Evolutionary conservation across 75 land plant genomes (phyloP).

Genomic region (Ceratopteris richardii): DNA sequence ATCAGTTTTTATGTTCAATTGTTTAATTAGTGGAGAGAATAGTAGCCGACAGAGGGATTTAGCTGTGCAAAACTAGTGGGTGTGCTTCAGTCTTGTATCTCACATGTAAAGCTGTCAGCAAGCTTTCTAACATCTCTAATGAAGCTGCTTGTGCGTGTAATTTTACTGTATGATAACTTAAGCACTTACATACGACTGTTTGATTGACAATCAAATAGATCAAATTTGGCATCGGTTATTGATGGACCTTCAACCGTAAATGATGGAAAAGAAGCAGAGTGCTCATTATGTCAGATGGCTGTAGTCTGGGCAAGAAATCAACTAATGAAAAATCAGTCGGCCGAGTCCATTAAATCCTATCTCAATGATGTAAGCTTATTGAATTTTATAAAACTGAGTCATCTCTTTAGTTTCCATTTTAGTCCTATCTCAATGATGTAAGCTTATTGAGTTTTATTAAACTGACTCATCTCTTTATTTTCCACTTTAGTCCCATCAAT

Average conservation of each 20-base stretch:
- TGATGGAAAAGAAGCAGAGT: conserved; percentile 16
- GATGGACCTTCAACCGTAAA: background rate
- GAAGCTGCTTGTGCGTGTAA: too few relatives aligned
- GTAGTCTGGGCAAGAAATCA: conserved; percentile 76
- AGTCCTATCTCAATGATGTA: conserved; percentile 59
- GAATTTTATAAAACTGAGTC: background rate
- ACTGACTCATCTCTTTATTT: background rate
- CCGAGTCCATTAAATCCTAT: conserved; percentile 44
- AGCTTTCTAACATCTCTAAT: too few relatives aligned
- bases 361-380: conserved; percentile 42
- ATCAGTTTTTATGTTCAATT: too few relatives aligned
- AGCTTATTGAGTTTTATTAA: background rate
- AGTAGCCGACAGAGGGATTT: too few relatives aligned
- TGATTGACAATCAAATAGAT: background rate
- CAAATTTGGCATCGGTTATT: background rate
- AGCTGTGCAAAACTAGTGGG: too few relatives aligned
- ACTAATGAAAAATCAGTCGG: conserved; percentile 38
- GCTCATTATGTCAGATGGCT: conserved; percentile 71
- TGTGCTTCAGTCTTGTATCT: too few relatives aligned
- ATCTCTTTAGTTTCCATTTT: conserved; percentile 6
- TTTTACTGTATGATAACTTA: too few relatives aligned
- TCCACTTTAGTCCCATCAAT: background rate
- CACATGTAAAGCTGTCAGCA: too few relatives aligned
- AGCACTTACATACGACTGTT: too few relatives aligned
- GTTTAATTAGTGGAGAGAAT: too few relatives aligned